Conservation (phyloP, 164 flowering plant genomes). For the Tinospora cordifolia region DNA sequence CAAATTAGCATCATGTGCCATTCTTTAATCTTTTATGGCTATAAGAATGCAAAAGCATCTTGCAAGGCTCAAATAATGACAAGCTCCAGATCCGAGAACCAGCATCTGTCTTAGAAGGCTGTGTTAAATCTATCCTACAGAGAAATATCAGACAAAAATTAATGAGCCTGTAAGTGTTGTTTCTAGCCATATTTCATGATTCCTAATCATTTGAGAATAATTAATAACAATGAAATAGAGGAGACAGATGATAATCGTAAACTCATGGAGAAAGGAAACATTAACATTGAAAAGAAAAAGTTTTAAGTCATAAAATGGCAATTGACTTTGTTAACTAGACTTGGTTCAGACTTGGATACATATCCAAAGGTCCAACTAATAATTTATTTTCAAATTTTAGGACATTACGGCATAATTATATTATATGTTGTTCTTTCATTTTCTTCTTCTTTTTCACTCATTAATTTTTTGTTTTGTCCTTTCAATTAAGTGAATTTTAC, state of each 20-base stretch:
- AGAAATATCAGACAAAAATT: neutral
- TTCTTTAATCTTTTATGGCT: conserved; percentile 30
- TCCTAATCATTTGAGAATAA: too few relatives aligned
- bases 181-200: neutral
- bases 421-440: too few relatives aligned
- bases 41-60: conserved; percentile 40
- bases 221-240: neutral
- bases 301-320: neutral
- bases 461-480: too few relatives aligned
- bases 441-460: too few relatives aligned
- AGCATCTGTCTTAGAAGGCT: neutral
- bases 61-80: conserved; percentile 22
- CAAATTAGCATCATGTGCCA: conserved; percentile 49
- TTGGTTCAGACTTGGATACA: too few relatives aligned
- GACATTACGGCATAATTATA: too few relatives aligned
- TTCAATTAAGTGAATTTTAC: too few relatives aligned
- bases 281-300: neutral
- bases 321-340: too few relatives aligned
- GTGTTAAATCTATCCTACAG: neutral
- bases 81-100: conserved; percentile 7
- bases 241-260: neutral
- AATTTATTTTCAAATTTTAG: too few relatives aligned
- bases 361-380: too few relatives aligned
- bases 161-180: neutral
- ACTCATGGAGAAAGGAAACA: neutral